Percentiles rank a stretch among this genome's conserved stretches.
phyloP scores from a whole-genome alignment of 352 stramenopile genomes.

The Saprolegnia diclina region DNA sequence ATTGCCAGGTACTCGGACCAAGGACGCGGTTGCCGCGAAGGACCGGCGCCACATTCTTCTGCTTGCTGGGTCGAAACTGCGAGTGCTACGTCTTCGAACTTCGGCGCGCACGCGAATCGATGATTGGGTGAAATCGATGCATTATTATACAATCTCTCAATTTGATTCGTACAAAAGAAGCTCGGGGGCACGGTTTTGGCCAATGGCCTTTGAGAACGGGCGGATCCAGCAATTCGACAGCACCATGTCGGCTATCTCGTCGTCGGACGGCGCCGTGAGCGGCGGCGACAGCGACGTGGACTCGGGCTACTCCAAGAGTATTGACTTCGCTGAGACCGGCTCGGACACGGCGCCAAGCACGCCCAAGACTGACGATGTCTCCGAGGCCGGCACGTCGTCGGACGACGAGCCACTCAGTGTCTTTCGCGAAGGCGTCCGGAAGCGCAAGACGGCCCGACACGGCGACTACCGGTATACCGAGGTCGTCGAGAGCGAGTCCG shows the following conservation, averaged over 20 bases:
- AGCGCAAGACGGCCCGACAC: slow-evolving; percentile 4
- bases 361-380: background rate
- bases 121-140: background rate
- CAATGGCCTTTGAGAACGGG: background rate
- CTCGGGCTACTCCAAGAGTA: slow-evolving; percentile 1
- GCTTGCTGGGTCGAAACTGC: background rate
- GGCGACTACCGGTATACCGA: slow-evolving; percentile 15
- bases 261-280: background rate
- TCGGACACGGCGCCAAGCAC: slow-evolving; percentile 3
- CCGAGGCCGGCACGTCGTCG: background rate
- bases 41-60: background rate
- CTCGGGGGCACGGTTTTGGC: background rate
- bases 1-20: background rate
- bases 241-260: background rate
- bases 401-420: slow-evolving; percentile 24
- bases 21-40: background rate
- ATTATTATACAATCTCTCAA: background rate
- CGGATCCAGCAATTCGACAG: background rate
- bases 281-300: background rate
- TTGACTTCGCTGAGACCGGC: slow-evolving; percentile 1
- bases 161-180: background rate
- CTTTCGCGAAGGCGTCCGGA: slow-evolving; percentile 18
- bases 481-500: slow-evolving; percentile 23
- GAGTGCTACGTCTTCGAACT: background rate
- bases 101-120: background rate